Base-by-base conservation (phyloP, 768 basidiomycete species). In the Suillus placidus region DNA sequence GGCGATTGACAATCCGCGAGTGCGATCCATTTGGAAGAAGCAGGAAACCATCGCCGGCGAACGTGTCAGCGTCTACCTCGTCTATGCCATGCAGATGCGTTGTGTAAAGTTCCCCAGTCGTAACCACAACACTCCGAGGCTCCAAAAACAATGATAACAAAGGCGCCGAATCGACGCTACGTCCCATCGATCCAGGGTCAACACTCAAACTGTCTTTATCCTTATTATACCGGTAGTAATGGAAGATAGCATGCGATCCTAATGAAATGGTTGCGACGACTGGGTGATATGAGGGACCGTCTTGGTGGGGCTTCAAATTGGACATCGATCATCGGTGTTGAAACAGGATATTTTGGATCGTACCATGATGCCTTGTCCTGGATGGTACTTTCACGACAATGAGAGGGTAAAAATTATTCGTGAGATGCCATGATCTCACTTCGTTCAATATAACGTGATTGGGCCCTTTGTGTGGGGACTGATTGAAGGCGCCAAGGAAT, bases 311-410 rank as follows among this genome's bases (percentile, higher is more conserved):
- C 93, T 96, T 76, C 56, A 40, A 2, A 60, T 60, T 35, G 54
- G n/a, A 32, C 60, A 65, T 34, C 37, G 40, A 23, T 45, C 60
- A 43, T 43, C 37, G 42, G 52, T 61, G 47, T 54, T 34, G 30
- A 49, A 34, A 66, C 40, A 37, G 63, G 38, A 64, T 70, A 60
- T 66, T 62, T 61, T 66, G 47, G 23, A 64, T 77, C 81, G 63
- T 75, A 95, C 95, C 86, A 95, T 92, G 66, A 99, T 98, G 13
- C 97, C 96, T 80, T 97, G 94, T 2, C 92, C 93, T 9, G 94
- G 85, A 20, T 87, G 83, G 77, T 98, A 98, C 88, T 92, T 60
- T 70, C 6, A 40, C 38, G 57, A 62, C 26, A 61, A 55, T 62
- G 45, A 73, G 67, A 72, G 67, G 7, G 49, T 68, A 61, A 62